Evolutionary conservation across 306 rosid species (phyloP).

Genomic region (Cucumis melo): DNA sequence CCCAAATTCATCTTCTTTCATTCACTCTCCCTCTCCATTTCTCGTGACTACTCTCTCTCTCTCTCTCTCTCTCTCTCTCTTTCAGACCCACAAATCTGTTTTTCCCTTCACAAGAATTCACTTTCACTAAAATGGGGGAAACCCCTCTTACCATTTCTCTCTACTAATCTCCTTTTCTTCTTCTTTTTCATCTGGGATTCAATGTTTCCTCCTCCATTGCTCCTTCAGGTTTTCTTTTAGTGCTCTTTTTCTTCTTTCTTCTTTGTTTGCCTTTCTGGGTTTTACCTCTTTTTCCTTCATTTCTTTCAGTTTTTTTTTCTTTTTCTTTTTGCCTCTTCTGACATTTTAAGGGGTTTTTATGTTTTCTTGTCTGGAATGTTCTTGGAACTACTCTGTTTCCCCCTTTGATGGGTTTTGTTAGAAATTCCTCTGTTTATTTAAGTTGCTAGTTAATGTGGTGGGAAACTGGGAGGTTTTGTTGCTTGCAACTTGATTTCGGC

Average conservation of each 20-base stretch:
- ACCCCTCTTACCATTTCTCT: background rate
- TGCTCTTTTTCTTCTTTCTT: background rate
- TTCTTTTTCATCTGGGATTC: background rate
- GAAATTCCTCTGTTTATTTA: background rate
- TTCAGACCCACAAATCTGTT: background rate
- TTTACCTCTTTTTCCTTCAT: background rate
- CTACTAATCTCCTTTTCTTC: background rate
- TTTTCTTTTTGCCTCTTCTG: background rate
- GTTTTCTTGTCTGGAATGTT: conserved; percentile 4
- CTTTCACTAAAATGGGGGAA: background rate
- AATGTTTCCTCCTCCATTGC: background rate
- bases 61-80: background rate
- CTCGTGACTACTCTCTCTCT: background rate
- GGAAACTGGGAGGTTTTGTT: background rate
- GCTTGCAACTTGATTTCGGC: background rate
- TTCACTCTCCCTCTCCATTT: conserved; percentile 3
- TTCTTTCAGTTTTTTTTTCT: background rate
- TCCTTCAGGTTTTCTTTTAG: background rate
- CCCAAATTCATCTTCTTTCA: background rate
- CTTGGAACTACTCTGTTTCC: background rate
- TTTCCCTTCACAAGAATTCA: background rate
- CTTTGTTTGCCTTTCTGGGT: background rate
- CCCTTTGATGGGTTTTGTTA: background rate
- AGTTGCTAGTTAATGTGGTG: background rate
- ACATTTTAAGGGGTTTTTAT: background rate